Percentiles rank a stretch among this genome's conserved stretches.
These are phyloP conservation scores for Diversispora eburnea DNA, from an alignment of 192 early-diverging fungal species.

Conservation along the genomic window DNA sequence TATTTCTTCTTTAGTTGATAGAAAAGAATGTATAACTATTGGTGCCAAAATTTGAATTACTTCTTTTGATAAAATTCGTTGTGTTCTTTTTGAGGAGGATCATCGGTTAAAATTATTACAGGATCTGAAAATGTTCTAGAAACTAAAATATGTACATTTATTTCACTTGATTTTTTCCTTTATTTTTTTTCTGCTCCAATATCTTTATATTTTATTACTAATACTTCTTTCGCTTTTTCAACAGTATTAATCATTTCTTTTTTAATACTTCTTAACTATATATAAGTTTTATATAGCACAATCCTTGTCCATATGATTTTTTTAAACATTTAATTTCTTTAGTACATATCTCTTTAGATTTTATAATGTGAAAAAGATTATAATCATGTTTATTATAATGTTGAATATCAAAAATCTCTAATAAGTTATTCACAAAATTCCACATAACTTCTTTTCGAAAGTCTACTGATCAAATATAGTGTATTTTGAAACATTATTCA, in stretches of 20 bases:
- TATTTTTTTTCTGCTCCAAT: not conserved
- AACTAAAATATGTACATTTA: not conserved
- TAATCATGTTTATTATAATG: not conserved
- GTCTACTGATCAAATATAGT: not conserved
- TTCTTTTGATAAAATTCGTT: not conserved
- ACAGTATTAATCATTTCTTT: not conserved
- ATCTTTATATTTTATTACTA: conserved; percentile 3
- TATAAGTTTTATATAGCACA: not conserved
- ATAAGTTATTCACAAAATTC: not conserved
- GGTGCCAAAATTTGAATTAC: not conserved
- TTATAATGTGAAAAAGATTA: not conserved
- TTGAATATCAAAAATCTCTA: not conserved
- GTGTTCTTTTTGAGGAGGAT: not conserved
- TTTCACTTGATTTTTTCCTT: not conserved
- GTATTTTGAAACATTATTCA: not conserved
- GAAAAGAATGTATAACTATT: not conserved
- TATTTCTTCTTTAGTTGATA: not conserved
- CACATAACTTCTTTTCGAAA: not conserved
- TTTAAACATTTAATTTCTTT: not conserved
- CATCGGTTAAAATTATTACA: not conserved
- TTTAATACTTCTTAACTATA: conserved; percentile 3
- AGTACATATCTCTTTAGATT: not conserved
- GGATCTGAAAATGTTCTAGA: not conserved
- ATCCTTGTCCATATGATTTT: not conserved
- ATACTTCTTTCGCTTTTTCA: not conserved